Conservation (phyloP, 2,329 filamentous ascomycete genomes). For the Paraphoma chrysanthemicola region DNA sequence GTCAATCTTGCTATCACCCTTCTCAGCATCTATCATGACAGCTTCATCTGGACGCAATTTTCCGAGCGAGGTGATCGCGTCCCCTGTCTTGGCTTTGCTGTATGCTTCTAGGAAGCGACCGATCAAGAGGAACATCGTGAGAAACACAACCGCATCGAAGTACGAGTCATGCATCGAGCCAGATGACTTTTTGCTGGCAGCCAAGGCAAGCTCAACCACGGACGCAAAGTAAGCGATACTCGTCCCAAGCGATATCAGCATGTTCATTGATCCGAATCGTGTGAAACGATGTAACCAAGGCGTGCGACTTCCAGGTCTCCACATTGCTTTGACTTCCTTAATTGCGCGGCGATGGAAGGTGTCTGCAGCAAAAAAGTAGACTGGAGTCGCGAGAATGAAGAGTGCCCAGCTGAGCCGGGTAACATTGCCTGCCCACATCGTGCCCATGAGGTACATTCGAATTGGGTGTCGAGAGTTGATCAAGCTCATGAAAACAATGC, state of each 20-base stretch:
- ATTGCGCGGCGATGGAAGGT: conserved; percentile 81
- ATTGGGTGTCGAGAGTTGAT: conserved; percentile 65
- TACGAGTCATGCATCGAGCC: conserved; percentile 60
- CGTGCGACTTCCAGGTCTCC: conserved; percentile 76
- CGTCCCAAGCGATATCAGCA: conserved; percentile 88
- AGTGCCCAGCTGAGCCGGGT: conserved; percentile 80
- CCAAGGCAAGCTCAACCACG: conserved; percentile 74
- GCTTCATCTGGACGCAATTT: conserved; percentile 81
- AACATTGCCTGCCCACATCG: conserved; percentile 72
- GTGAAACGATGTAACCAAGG: conserved; percentile 80
- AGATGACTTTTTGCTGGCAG: conserved; percentile 49
- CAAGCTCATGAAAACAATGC: conserved; percentile 90
- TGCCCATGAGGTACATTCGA: conserved; percentile 72
- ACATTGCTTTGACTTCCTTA: conserved; percentile 79
- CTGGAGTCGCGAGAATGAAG: conserved; percentile 80
- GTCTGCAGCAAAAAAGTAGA: conserved; percentile 87
- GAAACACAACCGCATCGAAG: conserved; percentile 91
- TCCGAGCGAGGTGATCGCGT: conserved; percentile 80
- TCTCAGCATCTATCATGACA: conserved; percentile 64
- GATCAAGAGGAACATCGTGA: conserved; percentile 84
- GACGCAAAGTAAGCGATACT: conserved; percentile 88
- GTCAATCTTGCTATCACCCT: conserved; percentile 55
- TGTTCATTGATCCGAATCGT: conserved; percentile 96
- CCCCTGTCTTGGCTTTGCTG: conserved; percentile 88
- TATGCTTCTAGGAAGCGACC: conserved; percentile 82